Conservation (phyloP, 768 basidiomycete species). For the Erythrobasidium yunnanense region DNA sequence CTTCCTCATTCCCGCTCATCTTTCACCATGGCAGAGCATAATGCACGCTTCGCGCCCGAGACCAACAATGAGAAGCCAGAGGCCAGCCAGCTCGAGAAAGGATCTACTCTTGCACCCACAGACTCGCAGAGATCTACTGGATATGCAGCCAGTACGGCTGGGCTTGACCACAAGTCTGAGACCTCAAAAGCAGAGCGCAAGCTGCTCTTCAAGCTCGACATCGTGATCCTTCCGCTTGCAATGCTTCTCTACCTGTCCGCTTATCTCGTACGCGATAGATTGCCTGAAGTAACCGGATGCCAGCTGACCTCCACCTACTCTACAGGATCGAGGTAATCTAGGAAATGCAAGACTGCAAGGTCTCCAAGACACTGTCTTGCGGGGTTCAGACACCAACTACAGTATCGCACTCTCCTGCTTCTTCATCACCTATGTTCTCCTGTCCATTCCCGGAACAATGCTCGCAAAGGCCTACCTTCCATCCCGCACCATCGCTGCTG, state of each 20-base stretch:
- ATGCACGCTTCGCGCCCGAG: too few relatives aligned
- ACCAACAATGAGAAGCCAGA: too few relatives aligned
- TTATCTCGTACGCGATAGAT: conserved; percentile 40
- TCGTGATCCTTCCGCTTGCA: conserved; percentile 43
- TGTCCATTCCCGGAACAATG: conserved; percentile 43
- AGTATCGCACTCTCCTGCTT: conserved; percentile 39
- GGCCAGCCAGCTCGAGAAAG: too few relatives aligned
- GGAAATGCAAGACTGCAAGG: conserved; percentile 42
- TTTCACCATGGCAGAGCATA: too few relatives aligned
- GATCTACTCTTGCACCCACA: not conserved
- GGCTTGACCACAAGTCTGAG: not conserved
- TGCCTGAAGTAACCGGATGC: not conserved
- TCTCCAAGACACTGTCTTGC: conserved; percentile 39
- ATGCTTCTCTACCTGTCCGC: conserved; percentile 44
- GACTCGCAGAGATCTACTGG: not conserved
- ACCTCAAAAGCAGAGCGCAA: conserved; percentile 10
- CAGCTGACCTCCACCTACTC: not conserved
- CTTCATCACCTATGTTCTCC: conserved; percentile 42
- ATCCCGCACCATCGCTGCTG: conserved; percentile 41
- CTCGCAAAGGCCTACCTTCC: conserved; percentile 39
- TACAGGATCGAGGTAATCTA: conserved; percentile 39
- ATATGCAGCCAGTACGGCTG: not conserved
- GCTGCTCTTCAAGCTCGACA: conserved; percentile 30
- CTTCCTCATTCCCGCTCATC: too few relatives aligned
- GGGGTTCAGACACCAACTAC: conserved; percentile 40